Percentiles rank a stretch among this genome's conserved stretches.
Conservation (phyloP, 495 filamentous ascomycete species). For the Aspergillus kassunensis region DNA sequence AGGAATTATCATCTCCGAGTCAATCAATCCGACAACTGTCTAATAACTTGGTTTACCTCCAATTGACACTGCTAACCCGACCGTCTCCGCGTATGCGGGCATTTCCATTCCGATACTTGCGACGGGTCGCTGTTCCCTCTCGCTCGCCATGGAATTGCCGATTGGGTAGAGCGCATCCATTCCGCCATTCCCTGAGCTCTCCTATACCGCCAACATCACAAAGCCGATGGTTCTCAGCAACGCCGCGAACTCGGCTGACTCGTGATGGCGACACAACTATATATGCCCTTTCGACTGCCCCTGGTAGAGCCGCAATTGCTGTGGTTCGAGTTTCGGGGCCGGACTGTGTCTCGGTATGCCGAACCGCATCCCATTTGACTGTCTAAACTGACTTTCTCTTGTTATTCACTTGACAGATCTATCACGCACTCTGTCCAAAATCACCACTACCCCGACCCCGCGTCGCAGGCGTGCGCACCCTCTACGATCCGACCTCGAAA, state of each 20-base stretch:
- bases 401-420: constrained; percentile 55
- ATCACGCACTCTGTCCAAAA: constrained; percentile 67
- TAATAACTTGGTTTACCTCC: not conserved
- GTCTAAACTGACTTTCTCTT: not conserved
- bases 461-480: constrained; percentile 68
- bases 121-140: constrained; percentile 24
- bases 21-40: not conserved
- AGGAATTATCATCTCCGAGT: not conserved
- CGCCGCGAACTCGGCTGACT: constrained; percentile 14
- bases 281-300: constrained; percentile 85
- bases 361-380: too few relatives aligned
- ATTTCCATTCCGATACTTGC: constrained; percentile 18
- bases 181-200: constrained; percentile 12
- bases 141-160: constrained; percentile 22
- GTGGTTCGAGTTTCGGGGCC: constrained; percentile 85
- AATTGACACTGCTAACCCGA: not conserved
- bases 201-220: not conserved
- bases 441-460: constrained; percentile 64
- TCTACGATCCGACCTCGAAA: constrained; percentile 59
- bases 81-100: constrained; percentile 34
- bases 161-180: constrained; percentile 8
- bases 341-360: constrained; percentile 61
- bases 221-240: constrained; percentile 26
- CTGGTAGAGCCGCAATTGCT: constrained; percentile 86
- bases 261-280: constrained; percentile 60